Conservation (phyloP, 768 basidiomycete species). For the Glaciozyma martinii region DNA sequence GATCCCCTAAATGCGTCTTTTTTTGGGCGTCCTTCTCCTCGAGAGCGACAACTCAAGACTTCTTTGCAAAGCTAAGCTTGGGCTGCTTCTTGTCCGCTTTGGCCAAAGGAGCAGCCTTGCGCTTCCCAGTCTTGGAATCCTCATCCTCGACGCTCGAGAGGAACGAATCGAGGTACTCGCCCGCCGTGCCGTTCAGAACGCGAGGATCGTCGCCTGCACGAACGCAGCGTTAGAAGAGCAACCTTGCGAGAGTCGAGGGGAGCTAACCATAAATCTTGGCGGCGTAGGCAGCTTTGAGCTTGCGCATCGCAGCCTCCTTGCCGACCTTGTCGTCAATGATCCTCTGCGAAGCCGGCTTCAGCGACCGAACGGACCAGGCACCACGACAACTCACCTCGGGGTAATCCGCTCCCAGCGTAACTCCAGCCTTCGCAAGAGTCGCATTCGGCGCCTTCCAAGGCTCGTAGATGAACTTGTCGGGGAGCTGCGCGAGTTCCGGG, state of each 20-base stretch:
- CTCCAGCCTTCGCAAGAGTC: conserved; percentile 38
- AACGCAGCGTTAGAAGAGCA: no score
- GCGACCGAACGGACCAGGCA: no score
- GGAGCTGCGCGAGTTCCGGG: conserved; percentile 41
- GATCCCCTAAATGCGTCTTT: no score
- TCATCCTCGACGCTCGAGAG: not conserved
- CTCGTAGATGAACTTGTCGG: conserved; percentile 43
- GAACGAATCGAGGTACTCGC: conserved; percentile 4
- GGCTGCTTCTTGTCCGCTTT: not conserved
- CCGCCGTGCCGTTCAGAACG: conserved; percentile 39
- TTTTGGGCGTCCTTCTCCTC: no score
- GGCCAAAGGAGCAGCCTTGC: not conserved
- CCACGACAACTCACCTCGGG: conserved; percentile 21
- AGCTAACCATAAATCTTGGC: conserved; percentile 35
- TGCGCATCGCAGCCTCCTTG: conserved; percentile 37
- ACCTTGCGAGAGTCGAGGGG: not conserved
- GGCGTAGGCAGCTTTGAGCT: conserved; percentile 39
- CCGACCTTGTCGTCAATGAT: conserved; percentile 40
- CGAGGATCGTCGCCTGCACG: conserved; percentile 31
- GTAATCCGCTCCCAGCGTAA: conserved; percentile 41
- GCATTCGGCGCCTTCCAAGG: conserved; percentile 39
- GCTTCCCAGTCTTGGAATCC: not conserved
- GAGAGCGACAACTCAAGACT: not conserved
- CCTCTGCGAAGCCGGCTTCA: conserved; percentile 9
- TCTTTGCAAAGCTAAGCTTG: not conserved